phyloP scores from a whole-genome alignment of 257 asterid genomes.

The Eustoma russellianum region DNA sequence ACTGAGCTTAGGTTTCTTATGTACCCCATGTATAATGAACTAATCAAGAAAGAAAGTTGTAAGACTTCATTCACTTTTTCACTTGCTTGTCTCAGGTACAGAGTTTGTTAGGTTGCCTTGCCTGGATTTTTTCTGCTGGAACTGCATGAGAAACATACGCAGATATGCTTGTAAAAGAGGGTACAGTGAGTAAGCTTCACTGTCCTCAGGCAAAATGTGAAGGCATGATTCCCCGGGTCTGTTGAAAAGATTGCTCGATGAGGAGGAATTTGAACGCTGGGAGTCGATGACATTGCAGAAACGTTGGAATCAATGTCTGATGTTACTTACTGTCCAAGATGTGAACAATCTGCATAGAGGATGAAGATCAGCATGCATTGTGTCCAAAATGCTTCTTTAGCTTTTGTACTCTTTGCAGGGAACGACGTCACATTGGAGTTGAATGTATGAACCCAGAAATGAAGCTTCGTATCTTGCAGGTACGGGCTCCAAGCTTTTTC shows the following conservation, averaged over 20 bases:
- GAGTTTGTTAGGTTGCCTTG: constrained; percentile 75
- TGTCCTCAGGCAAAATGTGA: constrained; percentile 84
- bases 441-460: constrained; percentile 66
- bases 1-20: too few relatives aligned
- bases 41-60: too few relatives aligned
- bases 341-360: constrained; percentile 83
- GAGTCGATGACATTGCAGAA: constrained; percentile 63
- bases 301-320: constrained; percentile 82
- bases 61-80: too few relatives aligned
- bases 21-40: too few relatives aligned
- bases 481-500: constrained; percentile 9
- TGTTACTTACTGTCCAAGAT: constrained; percentile 87
- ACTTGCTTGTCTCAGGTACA: constrained; percentile 35
- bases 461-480: constrained; percentile 65
- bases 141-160: constrained; percentile 65
- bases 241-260: constrained; percentile 58
- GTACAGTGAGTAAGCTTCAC: constrained; percentile 59
- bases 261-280: constrained; percentile 69
- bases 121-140: constrained; percentile 69
- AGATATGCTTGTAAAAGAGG: constrained; percentile 67
- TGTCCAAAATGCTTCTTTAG: constrained; percentile 82
- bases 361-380: constrained; percentile 69
- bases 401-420: constrained; percentile 81
- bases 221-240: constrained; percentile 85
- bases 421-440: constrained; percentile 77